Base-by-base conservation (phyloP, 208 protist genomes). In the Phytomonas serpens region DNA sequence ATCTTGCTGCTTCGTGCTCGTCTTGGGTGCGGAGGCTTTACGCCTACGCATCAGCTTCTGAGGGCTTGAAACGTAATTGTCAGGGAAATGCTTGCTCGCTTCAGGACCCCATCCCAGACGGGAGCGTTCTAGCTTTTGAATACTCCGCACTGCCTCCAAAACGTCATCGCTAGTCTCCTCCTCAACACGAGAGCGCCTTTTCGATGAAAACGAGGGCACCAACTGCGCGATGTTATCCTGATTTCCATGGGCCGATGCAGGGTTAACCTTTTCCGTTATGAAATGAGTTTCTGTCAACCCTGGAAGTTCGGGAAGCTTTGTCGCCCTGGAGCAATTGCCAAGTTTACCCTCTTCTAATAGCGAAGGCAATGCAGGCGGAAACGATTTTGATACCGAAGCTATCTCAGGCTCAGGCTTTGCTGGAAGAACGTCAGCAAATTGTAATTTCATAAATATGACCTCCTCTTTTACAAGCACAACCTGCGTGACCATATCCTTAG, bases 401-500 rank as follows among this genome's bases (percentile, higher is more conserved):
- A 47, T 2, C 40, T 47, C 40, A 23, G 40, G 40, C 40, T 47
- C 40, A 3, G 40, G 40, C 40, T 47, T 47, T 11, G 40, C 40
- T 14, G 40, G 40, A 47, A 47, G 14, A 11, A 11, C 40, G 2
- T 1, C 40, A 47, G 40, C 40, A 47, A 47, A 47, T 47, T 47
- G 40, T 27, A 94, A 68, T 29, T 75, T 76, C 90, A 95, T 90
- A 70, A 78, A 88, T 3, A 95, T 65, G 0, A 91, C 75, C 71
- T 95, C 90, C 64, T 92, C 81, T 36, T 80, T 76, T n/a, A 95
- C 79, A 23, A 78, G 31, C 4, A 90, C 75, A 52, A 90, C 85
- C 64, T 88, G 78, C 1, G 69, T 79, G 40, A 95, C 88, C 6
- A 87, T 64, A 71, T 95, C 90, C 42, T 88, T 80, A 2, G 87